A percentile compares a stretch with the other conserved stretches of the same genome.
Conservation (phyloP, 345 rosid genomes). For the Boechera divaricarpa region DNA sequence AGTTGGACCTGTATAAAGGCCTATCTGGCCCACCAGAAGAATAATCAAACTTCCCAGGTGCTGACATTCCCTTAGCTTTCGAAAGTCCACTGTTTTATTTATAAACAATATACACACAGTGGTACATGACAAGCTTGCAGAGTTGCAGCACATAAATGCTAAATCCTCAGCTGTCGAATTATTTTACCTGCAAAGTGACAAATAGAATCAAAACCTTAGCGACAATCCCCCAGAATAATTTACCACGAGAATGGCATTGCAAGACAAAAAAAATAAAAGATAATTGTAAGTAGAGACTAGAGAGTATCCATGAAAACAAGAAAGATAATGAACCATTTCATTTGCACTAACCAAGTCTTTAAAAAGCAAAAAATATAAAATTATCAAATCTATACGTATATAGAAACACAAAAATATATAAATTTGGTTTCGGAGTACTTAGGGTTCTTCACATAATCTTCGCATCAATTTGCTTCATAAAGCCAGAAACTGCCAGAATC, state of each 20-base stretch:
- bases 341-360: conserved; percentile 8
- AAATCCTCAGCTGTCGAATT: conserved; percentile 42
- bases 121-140: conserved; percentile 71
- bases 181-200: conserved; percentile 56
- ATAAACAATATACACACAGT: conserved; percentile 58
- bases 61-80: conserved; percentile 71
- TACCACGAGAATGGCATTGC: conserved; percentile 13
- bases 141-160: conserved; percentile 60
- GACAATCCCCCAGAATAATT: conserved; percentile 1
- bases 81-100: conserved; percentile 52
- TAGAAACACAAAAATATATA: conserved; percentile 9
- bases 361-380: not conserved
- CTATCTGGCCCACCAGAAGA: conserved; percentile 89
- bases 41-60: conserved; percentile 84
- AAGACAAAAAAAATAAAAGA: conserved; percentile 7
- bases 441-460: not conserved
- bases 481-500: conserved; percentile 1
- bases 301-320: conserved; percentile 2
- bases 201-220: conserved; percentile 32
- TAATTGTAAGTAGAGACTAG: too few species aligned
- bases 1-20: conserved; percentile 80
- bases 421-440: not conserved
- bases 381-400: conserved; percentile 22
- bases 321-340: conserved; percentile 7
- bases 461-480: not conserved